Evolutionary conservation across 805 yeast genomes (phyloP), one percentile per base, ranked within the genome.

Genomic region (Lipomyces spencermartinsiae): DNA sequence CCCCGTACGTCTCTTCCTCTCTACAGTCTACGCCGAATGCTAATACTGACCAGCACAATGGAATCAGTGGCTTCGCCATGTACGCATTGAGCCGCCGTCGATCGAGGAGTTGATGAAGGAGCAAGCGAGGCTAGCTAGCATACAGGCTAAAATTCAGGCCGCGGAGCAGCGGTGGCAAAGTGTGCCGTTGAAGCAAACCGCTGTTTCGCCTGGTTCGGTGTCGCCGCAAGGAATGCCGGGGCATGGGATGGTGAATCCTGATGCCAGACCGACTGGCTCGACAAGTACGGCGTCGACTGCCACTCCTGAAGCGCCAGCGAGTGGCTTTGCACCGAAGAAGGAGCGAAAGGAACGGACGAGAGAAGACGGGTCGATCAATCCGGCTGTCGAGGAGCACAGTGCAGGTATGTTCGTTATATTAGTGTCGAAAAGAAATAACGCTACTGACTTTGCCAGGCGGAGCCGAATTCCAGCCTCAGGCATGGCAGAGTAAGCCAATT

Each of bases 61-160:
- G 96, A 80, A 85, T 51, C 93, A 89, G 76, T 91, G 97, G 97
- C 82, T 92, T 25, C 78, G 94, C 63, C 81, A 85, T 72, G 87
- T 91, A 1, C 81, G 95, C 61, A 78, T 80, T 0, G 75, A 78
- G 1, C 83, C 88, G 6, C 97, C 97, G 0, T 81, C 87, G 0
- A 73, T 91, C 25, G 80, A 83, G 51, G 97, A 91, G 69, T 82
- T 91, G 53, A 71, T 83, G 1, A 79, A 78, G 1, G 96, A 91
- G 72, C 81, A 86, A 73, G 74, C 80, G 37, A 81, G 97, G 49
- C 86, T 86, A 61, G 81, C 80, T 54, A 80, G 80, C 16, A 80
- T 91, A 70, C 84, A 86, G 74, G 72, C 82, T 9, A 78, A 86
- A 71, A 86, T 87, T 2, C 77, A 78, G 61, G 82, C 82, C 56